Base-by-base conservation (phyloP, 768 basidiomycete genomes). In the Kockovaella imperatae region DNA sequence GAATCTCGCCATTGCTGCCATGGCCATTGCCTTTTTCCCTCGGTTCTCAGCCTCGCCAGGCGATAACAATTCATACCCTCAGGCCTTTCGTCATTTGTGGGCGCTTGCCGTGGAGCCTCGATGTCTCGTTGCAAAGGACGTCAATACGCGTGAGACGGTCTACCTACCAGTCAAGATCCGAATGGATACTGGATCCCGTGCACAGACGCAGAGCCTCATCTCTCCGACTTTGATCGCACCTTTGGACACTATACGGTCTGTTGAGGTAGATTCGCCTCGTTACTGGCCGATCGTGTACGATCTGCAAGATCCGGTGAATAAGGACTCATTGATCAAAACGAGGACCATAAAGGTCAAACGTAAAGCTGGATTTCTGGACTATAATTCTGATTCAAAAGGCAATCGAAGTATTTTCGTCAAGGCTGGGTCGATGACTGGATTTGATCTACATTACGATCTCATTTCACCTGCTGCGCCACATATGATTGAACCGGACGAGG, bases 261-360 rank as follows among this genome's bases (percentile, higher is more conserved):
- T 99, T 58, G 77, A 84, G 38, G 83, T 91, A 20, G 90, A 96
- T 61, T 95, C 87, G 0, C 90, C 89, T 14, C 81, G 95, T 4
- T 97, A 99, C 69, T 95, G 88, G 87, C 84, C 90, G 0, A 85
- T 91, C 72, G 81, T 83, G 50, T 78, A 96, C 28, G 85, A 91
- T 60, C 79, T 85, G 17, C 77, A 80, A 32, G 74, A 80, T 34
- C 77, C 82, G 45, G 77, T 76, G 13, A 84, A 93, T 67, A 79
- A 80, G 41, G 78, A 79, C 38, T 76, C 77, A 5, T 77, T 97
- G 20, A 71, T 93, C 32, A 77, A 75, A 28, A 83, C 78, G 49
- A 84, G 89, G 57, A 93, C 87, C 0, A 75, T 99, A 25, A 89
- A 81, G 55, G 93, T 97, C 52, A 93, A 96, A 69, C 82, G 91